phyloP scores from a whole-genome alignment of 495 filamentous ascomycete genomes.

The Annulohypoxylon maeteangense region DNA sequence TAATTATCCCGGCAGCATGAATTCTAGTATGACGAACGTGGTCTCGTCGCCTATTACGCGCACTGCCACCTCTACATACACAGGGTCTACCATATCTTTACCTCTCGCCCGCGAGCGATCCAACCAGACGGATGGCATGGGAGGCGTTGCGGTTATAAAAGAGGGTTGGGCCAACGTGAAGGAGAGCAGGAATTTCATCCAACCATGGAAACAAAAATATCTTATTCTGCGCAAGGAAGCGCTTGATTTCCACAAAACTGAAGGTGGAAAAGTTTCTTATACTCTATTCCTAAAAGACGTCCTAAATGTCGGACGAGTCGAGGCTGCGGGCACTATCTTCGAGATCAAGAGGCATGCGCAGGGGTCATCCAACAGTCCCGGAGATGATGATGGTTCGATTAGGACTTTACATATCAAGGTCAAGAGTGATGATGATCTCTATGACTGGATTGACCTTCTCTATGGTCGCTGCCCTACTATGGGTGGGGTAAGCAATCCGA shows the following conservation, averaged over 20 bases:
- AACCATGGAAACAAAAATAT: slow-evolving; percentile 85
- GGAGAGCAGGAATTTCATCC: slow-evolving; percentile 87
- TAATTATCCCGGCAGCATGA: slow-evolving; percentile 81
- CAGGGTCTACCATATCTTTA: slow-evolving; percentile 73
- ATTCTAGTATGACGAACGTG: slow-evolving; percentile 67
- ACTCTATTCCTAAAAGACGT: slow-evolving; percentile 86
- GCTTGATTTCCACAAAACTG: slow-evolving; percentile 91
- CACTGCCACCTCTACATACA: slow-evolving; percentile 68
- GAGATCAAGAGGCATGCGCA: slow-evolving; percentile 83
- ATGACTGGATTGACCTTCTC: slow-evolving; percentile 98
- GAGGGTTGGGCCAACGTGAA: slow-evolving; percentile 87
- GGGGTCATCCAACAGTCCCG: slow-evolving; percentile 68
- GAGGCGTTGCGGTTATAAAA: slow-evolving; percentile 80
- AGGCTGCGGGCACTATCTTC: slow-evolving; percentile 87
- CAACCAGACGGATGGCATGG: slow-evolving; percentile 68
- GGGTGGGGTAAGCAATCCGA: slow-evolving; percentile 97
- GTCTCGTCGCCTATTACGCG: slow-evolving; percentile 70
- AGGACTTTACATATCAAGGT: slow-evolving; percentile 88
- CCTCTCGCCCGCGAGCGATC: slow-evolving; percentile 71
- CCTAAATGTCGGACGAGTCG: slow-evolving; percentile 83
- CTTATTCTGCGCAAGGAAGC: slow-evolving; percentile 87
- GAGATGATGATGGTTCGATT: slow-evolving; percentile 76
- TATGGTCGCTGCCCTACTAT: slow-evolving; percentile 96
- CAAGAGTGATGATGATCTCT: slow-evolving; percentile 93
- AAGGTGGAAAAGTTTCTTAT: slow-evolving; percentile 82